phyloP scores from a whole-genome alignment of 495 filamentous ascomycete species.

The Ramalina intermedia region DNA sequence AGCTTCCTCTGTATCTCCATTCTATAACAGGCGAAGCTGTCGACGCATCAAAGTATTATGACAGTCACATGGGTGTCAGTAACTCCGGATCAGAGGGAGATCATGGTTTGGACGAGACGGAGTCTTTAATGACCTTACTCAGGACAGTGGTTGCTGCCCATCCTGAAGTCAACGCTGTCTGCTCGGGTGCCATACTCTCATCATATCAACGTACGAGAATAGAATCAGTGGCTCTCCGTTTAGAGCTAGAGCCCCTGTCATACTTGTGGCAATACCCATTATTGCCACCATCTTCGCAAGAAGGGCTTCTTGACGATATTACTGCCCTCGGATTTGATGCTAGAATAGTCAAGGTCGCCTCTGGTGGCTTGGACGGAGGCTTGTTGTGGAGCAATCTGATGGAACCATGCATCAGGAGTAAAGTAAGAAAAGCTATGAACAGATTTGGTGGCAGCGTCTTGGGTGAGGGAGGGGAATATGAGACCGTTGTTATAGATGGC shows the following conservation, averaged over 20 bases:
- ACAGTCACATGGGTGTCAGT: conserved; percentile 12
- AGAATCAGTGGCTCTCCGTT: conserved; percentile 67
- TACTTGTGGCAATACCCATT: conserved; percentile 83
- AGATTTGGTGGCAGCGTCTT: conserved; percentile 59
- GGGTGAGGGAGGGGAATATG: conserved; percentile 93
- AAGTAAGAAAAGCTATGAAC: conserved; percentile 46
- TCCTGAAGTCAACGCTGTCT: conserved; percentile 70
- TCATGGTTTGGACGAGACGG: conserved; percentile 59
- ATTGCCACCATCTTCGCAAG: conserved; percentile 36
- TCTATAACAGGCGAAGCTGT: conserved; percentile 55
- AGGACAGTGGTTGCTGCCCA: conserved; percentile 42
- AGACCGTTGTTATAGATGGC: conserved; percentile 78
- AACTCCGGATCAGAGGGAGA: not conserved
- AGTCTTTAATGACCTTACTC: conserved; percentile 66
- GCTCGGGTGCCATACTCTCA: conserved; percentile 80
- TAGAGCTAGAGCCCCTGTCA: conserved; percentile 65
- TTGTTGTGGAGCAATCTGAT: conserved; percentile 76
- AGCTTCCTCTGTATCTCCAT: conserved; percentile 64
- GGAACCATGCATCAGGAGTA: conserved; percentile 31
- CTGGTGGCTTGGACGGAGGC: conserved; percentile 67
- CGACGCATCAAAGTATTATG: conserved; percentile 49
- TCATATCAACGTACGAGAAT: conserved; percentile 92
- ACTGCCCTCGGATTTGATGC: conserved; percentile 59
- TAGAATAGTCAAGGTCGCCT: conserved; percentile 86
- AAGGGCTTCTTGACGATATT: conserved; percentile 69